Conservation (phyloP, 306 rosid genomes). For the Quillaja saponaria region DNA sequence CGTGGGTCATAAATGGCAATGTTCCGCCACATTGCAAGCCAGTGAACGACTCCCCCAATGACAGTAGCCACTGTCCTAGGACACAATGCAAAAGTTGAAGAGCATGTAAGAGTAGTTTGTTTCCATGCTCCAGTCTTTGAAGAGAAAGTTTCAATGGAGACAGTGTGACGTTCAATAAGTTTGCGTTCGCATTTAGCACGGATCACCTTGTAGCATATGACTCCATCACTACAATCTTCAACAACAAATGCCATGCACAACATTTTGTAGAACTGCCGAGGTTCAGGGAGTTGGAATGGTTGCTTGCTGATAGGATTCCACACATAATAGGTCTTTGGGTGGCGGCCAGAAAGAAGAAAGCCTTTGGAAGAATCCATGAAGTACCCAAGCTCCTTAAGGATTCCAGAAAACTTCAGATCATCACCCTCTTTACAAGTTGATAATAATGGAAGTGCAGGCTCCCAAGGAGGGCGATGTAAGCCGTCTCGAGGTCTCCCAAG, state of each 20-base stretch:
- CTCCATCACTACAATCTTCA: slow-evolving; percentile 44
- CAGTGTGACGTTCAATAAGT: slow-evolving; percentile 53
- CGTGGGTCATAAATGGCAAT: slow-evolving; percentile 73
- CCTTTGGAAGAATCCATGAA: slow-evolving; percentile 67
- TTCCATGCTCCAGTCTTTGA: slow-evolving; percentile 69
- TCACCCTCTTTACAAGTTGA: slow-evolving; percentile 78
- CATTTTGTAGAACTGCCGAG: slow-evolving; percentile 61
- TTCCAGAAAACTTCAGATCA: slow-evolving; percentile 56
- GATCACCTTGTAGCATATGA: slow-evolving; percentile 51
- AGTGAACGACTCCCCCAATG: slow-evolving; percentile 60
- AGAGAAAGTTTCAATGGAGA: slow-evolving; percentile 78
- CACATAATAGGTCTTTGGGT: slow-evolving; percentile 61
- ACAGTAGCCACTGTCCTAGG: slow-evolving; percentile 66
- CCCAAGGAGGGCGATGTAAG: slow-evolving; percentile 53
- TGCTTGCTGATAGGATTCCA: slow-evolving; percentile 59
- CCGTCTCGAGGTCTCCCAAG: slow-evolving; percentile 64
- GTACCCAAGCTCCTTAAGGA: slow-evolving; percentile 61
- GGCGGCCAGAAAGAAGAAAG: slow-evolving; percentile 69
- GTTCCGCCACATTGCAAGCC: slow-evolving; percentile 68
- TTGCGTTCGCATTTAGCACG: slow-evolving; percentile 71
- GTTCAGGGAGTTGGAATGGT: slow-evolving; percentile 53
- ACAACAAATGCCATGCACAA: slow-evolving; percentile 63
- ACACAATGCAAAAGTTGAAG: slow-evolving; percentile 54
- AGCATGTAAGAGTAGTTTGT: slow-evolving; percentile 64
- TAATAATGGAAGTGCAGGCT: slow-evolving; percentile 68